A percentile compares a stretch with the other conserved stretches of the same genome.
Conservation (phyloP, 1,284 basidiomycete genomes). For the Rhizopogon hawkerae region DNA sequence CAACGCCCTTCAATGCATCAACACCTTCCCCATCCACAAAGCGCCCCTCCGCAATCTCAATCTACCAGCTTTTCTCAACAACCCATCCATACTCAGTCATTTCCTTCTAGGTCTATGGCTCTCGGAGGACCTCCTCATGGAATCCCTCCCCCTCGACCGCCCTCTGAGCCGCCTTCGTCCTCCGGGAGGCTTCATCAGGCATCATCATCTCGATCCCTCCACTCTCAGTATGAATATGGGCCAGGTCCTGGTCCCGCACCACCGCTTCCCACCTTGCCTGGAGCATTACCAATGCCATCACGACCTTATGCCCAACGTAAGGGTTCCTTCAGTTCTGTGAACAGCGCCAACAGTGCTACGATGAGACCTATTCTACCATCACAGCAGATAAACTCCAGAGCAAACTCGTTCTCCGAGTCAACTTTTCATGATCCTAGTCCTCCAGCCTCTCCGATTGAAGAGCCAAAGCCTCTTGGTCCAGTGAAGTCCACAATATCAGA, state of each 20-base stretch:
- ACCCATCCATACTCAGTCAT: conserved; percentile 8
- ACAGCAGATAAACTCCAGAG: conserved; percentile 43
- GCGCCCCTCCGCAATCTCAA: conserved; percentile 1
- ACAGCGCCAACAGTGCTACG: conserved; percentile 17
- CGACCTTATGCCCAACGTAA: conserved; percentile 15
- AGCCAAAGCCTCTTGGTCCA: conserved; percentile 51
- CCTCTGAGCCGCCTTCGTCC: conserved; percentile 31
- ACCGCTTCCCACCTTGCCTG: conserved; percentile 39
- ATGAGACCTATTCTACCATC: conserved; percentile 55
- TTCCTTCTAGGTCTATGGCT: conserved; percentile 5
- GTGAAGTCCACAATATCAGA: conserved; percentile 71
- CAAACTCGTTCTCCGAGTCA: conserved; percentile 40
- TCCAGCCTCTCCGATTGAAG: conserved; percentile 65
- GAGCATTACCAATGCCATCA: conserved; percentile 32
- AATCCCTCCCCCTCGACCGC: conserved; percentile 22
- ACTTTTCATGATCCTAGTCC: conserved; percentile 67
- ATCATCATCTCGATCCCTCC: conserved; percentile 53
- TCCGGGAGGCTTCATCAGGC: conserved; percentile 42
- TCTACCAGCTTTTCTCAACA: conserved; percentile 7
- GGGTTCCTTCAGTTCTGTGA: conserved; percentile 13
- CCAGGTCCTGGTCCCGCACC: conserved; percentile 27
- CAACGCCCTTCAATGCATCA: conserved; percentile 19
- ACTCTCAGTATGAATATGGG: conserved; percentile 41
- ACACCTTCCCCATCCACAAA: conserved; percentile 6
- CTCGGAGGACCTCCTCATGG: conserved; percentile 9